Percentiles rank a stretch among this genome's conserved stretches.
These are phyloP conservation scores for Cytospora chrysosperma DNA, from an alignment of 2,329 filamentous ascomycete species.

Conservation along the genomic window DNA sequence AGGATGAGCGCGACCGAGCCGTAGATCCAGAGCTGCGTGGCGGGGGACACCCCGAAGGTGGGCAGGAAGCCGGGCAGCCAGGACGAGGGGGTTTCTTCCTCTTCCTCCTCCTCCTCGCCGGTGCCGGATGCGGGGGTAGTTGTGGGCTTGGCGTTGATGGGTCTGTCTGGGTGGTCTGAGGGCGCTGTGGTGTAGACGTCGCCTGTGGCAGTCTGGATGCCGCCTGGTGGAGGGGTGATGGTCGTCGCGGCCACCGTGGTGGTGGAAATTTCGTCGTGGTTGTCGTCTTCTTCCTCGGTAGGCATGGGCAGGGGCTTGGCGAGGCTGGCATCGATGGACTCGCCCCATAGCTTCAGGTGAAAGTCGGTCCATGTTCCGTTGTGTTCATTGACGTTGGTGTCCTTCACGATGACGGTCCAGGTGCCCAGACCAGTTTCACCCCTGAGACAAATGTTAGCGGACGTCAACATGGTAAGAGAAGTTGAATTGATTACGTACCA, in stretches of 20 bases:
- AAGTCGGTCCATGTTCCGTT: conserved; percentile 83
- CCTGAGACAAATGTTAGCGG: conserved; percentile 50
- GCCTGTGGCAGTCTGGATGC: conserved; percentile 44
- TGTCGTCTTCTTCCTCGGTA: conserved; percentile 75
- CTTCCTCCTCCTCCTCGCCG: conserved; percentile 32
- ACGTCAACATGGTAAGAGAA: background rate
- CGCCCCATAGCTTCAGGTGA: conserved; percentile 93
- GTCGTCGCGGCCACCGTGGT: conserved; percentile 62
- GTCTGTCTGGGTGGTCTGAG: conserved; percentile 64
- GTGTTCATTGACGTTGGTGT: conserved; percentile 74
- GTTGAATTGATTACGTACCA: conserved; percentile 64
- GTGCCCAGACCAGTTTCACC: conserved; percentile 84
- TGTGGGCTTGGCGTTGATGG: conserved; percentile 49
- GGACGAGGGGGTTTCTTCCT: conserved; percentile 57
- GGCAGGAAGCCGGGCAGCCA: conserved; percentile 86
- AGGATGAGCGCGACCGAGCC: conserved; percentile 81
- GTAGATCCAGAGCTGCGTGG: conserved; percentile 91
- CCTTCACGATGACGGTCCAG: conserved; percentile 90
- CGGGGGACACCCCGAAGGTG: conserved; percentile 83
- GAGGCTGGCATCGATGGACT: conserved; percentile 73
- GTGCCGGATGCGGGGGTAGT: conserved; percentile 33
- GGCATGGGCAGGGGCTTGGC: conserved; percentile 79
- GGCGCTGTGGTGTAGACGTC: conserved; percentile 39
- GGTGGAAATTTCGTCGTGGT: conserved; percentile 68
- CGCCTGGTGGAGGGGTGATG: conserved; percentile 54